Percentiles rank a stretch among this genome's conserved stretches.
phyloP scores from a whole-genome alignment of 2,329 filamentous ascomycete species.

The Emergomyces africanus region DNA sequence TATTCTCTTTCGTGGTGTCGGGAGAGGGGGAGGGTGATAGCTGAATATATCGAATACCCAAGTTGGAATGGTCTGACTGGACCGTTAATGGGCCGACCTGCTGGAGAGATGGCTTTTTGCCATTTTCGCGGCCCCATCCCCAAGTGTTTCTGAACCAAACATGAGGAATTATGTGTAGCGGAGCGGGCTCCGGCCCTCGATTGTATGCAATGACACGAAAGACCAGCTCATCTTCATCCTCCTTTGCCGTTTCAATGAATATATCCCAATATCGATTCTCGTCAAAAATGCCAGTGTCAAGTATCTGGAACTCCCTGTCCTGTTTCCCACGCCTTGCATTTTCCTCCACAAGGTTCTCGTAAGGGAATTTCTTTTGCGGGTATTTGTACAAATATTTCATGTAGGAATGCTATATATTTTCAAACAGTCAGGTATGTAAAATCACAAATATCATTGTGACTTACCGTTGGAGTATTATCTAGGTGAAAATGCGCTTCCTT shows the following conservation, averaged over 20 bases:
- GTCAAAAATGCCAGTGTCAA: constrained; percentile 78
- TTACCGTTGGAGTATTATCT: constrained; percentile 72
- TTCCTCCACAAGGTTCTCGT: constrained; percentile 73
- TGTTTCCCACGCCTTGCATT: constrained; percentile 64
- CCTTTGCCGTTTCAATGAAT: constrained; percentile 91
- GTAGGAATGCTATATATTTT: constrained; percentile 74
- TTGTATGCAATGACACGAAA: constrained; percentile 97
- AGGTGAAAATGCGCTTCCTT: constrained; percentile 96
- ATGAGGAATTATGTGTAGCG: constrained; percentile 85
- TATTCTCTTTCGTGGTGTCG: constrained; percentile 64
- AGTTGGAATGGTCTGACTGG: constrained; percentile 63
- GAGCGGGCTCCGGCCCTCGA: constrained; percentile 76
- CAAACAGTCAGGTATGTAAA: constrained; percentile 15
- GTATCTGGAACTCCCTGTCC: constrained; percentile 81
- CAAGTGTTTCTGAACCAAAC: constrained; percentile 97
- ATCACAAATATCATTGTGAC: constrained; percentile 16
- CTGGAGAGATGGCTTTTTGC: constrained; percentile 66
- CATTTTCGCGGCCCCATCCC: constrained; percentile 75
- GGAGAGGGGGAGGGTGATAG: constrained; percentile 83
- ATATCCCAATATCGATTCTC: constrained; percentile 95
- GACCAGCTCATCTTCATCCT: constrained; percentile 76
- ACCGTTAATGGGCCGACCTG: constrained; percentile 53
- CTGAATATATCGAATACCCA: constrained; percentile 73
- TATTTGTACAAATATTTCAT: constrained; percentile 99
- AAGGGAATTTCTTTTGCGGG: constrained; percentile 81